Evolutionary conservation across 768 basidiomycete species (phyloP).

Genomic region (Termitomyces titanicus): DNA sequence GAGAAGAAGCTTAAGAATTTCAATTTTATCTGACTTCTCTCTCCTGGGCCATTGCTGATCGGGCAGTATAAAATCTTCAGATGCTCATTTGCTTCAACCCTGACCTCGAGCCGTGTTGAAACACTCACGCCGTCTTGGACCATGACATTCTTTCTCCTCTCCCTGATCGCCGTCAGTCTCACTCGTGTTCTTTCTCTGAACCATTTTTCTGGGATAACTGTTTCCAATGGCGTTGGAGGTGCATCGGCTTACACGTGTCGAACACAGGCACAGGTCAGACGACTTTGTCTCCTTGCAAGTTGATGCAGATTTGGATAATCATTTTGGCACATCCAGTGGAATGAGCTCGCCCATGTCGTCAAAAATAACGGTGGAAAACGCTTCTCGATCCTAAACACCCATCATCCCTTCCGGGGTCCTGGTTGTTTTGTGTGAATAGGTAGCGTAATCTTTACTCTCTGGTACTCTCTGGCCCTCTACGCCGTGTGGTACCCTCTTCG

Average conservation of each 20-base stretch:
- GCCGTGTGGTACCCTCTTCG: too few species aligned
- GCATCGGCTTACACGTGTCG: conserved; percentile 27
- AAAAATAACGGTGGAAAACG: conserved; percentile 23
- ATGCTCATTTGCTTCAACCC: background rate
- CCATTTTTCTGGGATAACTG: conserved; percentile 28
- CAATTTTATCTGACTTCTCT: background rate
- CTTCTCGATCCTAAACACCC: too few species aligned
- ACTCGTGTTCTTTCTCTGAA: conserved; percentile 19
- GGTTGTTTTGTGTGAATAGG: too few species aligned
- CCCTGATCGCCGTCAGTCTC: background rate
- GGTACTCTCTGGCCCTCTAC: too few species aligned
- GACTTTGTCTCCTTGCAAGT: background rate
- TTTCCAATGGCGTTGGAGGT: conserved; percentile 26
- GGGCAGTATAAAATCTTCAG: background rate
- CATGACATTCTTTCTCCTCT: background rate
- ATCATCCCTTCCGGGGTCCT: too few species aligned
- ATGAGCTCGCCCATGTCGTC: conserved; percentile 24
- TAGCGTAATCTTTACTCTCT: too few species aligned
- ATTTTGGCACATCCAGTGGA: conserved; percentile 23
- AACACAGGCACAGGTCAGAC: conserved; percentile 28
- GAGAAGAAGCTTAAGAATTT: background rate
- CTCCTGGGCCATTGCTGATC: background rate
- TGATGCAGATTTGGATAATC: background rate
- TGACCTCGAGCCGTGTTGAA: background rate
- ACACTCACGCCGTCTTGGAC: too few species aligned